Percentiles rank a stretch among this genome's conserved stretches.
Evolutionary conservation across 2,329 filamentous ascomycete species (phyloP).

Genomic region (Colletotrichum chlorophyti): DNA sequence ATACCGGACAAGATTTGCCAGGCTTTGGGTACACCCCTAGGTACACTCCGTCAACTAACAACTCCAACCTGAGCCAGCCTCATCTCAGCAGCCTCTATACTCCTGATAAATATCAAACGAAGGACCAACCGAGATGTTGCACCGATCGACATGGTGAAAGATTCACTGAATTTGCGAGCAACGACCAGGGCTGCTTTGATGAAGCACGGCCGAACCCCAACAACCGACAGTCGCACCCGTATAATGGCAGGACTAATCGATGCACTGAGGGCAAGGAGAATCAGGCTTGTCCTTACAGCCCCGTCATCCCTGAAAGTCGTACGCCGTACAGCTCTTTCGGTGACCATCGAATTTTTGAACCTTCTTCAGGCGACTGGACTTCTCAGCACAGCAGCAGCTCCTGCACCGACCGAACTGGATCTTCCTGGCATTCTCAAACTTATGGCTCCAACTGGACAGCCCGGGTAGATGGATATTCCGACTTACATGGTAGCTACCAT

Average conservation of each 20-base stretch:
- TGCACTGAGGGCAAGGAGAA: constrained; percentile 18
- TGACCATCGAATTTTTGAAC: not conserved
- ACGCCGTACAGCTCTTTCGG: not conserved
- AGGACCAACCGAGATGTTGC: not conserved
- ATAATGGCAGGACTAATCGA: not conserved
- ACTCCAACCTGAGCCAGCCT: not conserved
- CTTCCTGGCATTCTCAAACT: not conserved
- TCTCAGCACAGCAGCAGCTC: not conserved
- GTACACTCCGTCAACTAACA: not conserved
- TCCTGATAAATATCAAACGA: not conserved
- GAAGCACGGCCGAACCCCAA: not conserved
- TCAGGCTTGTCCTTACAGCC: not conserved
- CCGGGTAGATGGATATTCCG: not conserved
- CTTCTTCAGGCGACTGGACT: not conserved
- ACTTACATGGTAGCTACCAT: not conserved
- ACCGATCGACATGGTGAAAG: not conserved
- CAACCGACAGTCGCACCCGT: not conserved
- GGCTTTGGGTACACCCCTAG: no score
- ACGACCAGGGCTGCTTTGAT: not conserved
- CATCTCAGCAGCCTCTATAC: not conserved
- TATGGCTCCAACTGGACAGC: not conserved
- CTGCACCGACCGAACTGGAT: not conserved
- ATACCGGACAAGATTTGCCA: not conserved
- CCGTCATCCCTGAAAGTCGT: not conserved
- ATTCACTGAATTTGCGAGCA: not conserved